Base-by-base conservation (phyloP, 257 asterid species). In the Fraxinus cuspidata region DNA sequence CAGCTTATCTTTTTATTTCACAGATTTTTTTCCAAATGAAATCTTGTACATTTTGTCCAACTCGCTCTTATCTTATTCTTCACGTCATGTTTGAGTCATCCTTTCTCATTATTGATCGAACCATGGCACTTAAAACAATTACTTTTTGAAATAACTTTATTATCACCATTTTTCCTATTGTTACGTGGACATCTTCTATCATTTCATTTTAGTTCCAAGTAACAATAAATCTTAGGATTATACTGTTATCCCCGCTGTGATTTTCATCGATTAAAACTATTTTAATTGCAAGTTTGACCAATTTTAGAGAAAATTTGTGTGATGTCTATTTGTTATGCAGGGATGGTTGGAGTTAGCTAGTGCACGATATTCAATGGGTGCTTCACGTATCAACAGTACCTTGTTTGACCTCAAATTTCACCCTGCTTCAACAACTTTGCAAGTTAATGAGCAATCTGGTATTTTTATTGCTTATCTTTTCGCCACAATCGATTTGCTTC, bases 261-360 rank as follows among this genome's bases (percentile, higher is more conserved):
- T 13, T 56, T 21, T 56, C 29, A 56, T 56, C 29, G 7, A 56
- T 21, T 2, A 19, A 56, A 56, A 56, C 32, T 23, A 23, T 60
- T 23, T 60, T 51, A 19, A 10, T 60, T 63, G 15, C 6, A 3
- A 12, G 16, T 63, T 63, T 63, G 34, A 56, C 18, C 7, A 25
- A 63, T 10, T 63, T 63, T 63, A 63, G 69, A 23, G 31, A 23
- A 63, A 53, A 23, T 3, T 9, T 23, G 16, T 63, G 25, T 63
- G 21, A 23, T 63, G 69, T 23, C 64, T 19, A 63, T 3, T 2
- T 68, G 73, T 82, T 58, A 67, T 64, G 18, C 83, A 95, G 98
- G 97, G 98, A 73, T 93, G 97, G 97, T 83, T 95, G 75, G 98
- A 95, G 49, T 83, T 93, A 76, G 96, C 98, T 7, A 88, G 98